A percentile compares a stretch with the other conserved stretches of the same genome.
Evolutionary conservation across 148 eudicot species (phyloP).

Genomic region (Suaeda aralocaspica): DNA sequence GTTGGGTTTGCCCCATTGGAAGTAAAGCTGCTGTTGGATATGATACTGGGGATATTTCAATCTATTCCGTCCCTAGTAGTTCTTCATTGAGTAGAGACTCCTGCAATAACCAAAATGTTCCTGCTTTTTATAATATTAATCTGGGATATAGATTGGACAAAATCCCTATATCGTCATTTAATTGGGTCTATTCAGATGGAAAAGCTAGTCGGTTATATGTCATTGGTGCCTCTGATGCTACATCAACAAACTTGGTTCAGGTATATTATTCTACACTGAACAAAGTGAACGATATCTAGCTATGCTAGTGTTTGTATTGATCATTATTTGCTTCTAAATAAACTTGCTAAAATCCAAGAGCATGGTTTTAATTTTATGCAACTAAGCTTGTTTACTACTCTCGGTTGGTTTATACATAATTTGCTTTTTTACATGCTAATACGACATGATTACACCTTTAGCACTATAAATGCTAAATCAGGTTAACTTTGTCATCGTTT

Average conservation of each 20-base stretch:
- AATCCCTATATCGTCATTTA: constrained; percentile 60
- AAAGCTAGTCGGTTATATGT: constrained; percentile 77
- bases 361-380: background rate
- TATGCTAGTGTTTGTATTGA: background rate
- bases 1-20: constrained; percentile 85
- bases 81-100: constrained; percentile 26
- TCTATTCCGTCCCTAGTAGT: constrained; percentile 51
- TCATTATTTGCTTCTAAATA: background rate
- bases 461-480: background rate
- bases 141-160: constrained; percentile 80
- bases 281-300: background rate
- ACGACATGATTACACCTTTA: background rate
- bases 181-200: constrained; percentile 70
- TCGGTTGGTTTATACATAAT: background rate
- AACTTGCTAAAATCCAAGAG: background rate
- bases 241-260: constrained; percentile 68
- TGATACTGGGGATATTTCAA: constrained; percentile 70
- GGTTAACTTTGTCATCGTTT: background rate
- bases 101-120: constrained; percentile 40
- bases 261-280: constrained; percentile 34
- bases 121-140: constrained; percentile 68
- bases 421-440: background rate
- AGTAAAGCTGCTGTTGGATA: constrained; percentile 79
- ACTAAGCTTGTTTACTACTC: background rate
- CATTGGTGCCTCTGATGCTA: constrained; percentile 51